A percentile compares a stretch with the other conserved stretches of the same genome.
phyloP scores from a whole-genome alignment of 2,329 filamentous ascomycete species.

The Fusarium tricinctum region DNA sequence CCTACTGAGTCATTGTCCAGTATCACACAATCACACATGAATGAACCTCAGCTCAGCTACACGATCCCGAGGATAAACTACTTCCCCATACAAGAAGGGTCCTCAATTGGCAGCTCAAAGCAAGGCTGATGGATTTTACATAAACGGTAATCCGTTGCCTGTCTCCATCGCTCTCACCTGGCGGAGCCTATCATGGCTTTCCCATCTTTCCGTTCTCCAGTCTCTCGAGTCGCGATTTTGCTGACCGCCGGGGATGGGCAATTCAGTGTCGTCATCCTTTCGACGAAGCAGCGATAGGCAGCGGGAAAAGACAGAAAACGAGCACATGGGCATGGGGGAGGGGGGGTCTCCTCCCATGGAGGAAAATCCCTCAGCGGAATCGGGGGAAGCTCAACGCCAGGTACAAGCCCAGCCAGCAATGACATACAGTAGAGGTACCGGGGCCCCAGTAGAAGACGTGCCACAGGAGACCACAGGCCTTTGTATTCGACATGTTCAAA shows the following conservation, averaged over 20 bases:
- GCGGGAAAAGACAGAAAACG: slow-evolving; percentile 26
- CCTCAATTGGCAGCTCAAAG: slow-evolving; percentile 13
- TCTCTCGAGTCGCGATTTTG: slow-evolving; percentile 47
- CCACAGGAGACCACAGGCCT: slow-evolving; percentile 32
- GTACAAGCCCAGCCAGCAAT: slow-evolving; percentile 43
- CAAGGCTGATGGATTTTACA: slow-evolving; percentile 32
- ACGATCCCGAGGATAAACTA: slow-evolving; percentile 24
- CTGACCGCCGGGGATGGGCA: slow-evolving; percentile 47
- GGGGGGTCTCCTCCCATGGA: slow-evolving; percentile 31
- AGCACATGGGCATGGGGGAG: slow-evolving; percentile 41
- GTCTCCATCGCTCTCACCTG: slow-evolving; percentile 9
- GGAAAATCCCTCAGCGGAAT: slow-evolving; percentile 51
- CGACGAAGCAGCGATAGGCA: slow-evolving; percentile 39
- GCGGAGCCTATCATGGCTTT: slow-evolving; percentile 29
- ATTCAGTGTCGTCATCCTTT: slow-evolving; percentile 49
- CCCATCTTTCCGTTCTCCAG: slow-evolving; percentile 32
- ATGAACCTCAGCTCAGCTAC: slow-evolving; percentile 8
- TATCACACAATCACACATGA: slow-evolving; percentile 22
- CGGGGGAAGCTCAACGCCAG: slow-evolving; percentile 39
- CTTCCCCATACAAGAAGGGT: slow-evolving; percentile 16
- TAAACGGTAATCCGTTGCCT: slow-evolving; percentile 26
- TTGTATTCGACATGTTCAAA: slow-evolving; percentile 33
- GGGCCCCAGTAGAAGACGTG: slow-evolving; percentile 35
- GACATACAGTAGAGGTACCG: slow-evolving; percentile 48
- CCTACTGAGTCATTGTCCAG: slow-evolving; percentile 25